phyloP scores from a whole-genome alignment of 2,329 filamentous ascomycete species.

The Curvularia lunata region DNA sequence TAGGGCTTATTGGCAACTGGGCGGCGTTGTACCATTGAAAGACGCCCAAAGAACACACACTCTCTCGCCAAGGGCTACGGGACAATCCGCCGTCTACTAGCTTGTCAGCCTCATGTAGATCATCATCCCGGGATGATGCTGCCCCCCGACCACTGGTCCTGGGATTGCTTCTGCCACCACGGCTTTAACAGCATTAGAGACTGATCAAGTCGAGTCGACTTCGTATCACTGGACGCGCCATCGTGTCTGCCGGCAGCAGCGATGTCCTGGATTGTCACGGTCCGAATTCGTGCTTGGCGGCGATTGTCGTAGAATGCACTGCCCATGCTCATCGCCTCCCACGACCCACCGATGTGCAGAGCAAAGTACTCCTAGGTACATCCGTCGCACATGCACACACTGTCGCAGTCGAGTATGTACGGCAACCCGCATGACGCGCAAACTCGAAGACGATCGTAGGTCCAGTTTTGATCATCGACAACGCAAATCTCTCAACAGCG shows the following conservation, averaged over 20 bases:
- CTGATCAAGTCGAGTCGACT: not conserved
- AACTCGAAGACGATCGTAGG: slow-evolving; percentile 1
- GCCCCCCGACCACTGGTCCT: slow-evolving; percentile 3
- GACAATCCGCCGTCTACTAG: slow-evolving; percentile 10
- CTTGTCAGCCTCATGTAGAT: slow-evolving; percentile 17
- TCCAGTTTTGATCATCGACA: not conserved
- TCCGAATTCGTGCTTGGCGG: slow-evolving; percentile 1
- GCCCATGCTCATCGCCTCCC: slow-evolving; percentile 11
- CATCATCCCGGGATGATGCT: slow-evolving; percentile 10
- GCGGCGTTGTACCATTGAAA: slow-evolving; percentile 1
- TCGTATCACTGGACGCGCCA: not conserved
- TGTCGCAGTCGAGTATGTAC: not conserved
- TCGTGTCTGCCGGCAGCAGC: slow-evolving; percentile 3
- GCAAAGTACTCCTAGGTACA: not conserved
- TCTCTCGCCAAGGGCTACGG: slow-evolving; percentile 10
- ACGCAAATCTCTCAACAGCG: not conserved
- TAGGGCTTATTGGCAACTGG: slow-evolving; percentile 3
- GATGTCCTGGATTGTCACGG: slow-evolving; percentile 2
- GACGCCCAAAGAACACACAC: slow-evolving; percentile 3
- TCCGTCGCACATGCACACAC: not conserved
- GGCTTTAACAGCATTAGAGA: not conserved
- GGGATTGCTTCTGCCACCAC: not conserved
- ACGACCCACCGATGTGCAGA: slow-evolving; percentile 8
- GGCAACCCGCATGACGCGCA: not conserved
- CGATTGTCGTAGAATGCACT: slow-evolving; percentile 8